Conservation (phyloP, 345 rosid genomes). For the Salix caprea region DNA sequence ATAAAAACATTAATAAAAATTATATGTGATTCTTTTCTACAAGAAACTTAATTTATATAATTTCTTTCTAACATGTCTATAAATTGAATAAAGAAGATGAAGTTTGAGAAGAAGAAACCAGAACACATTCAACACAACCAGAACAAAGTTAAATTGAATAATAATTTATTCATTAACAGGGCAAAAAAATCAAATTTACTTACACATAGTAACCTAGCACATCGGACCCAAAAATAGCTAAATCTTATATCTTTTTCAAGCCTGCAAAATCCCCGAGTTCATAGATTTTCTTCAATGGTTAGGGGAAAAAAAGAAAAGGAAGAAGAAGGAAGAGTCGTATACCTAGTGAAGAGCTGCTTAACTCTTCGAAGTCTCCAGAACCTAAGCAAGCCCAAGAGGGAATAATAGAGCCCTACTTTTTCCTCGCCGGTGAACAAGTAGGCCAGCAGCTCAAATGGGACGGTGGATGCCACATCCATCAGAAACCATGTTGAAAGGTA, state of each 20-base stretch:
- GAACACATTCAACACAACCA: too few relatives aligned
- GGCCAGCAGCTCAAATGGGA: conserved; percentile 68
- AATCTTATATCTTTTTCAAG: conserved; percentile 91
- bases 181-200: conserved; percentile 17
- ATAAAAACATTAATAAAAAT: not conserved
- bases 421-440: conserved; percentile 55
- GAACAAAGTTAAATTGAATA: too few relatives aligned
- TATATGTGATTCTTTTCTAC: not conserved
- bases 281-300: too few relatives aligned
- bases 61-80: too few relatives aligned
- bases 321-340: not conserved
- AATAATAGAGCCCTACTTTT: conserved; percentile 44
- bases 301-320: too few relatives aligned
- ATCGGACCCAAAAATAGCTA: conserved; percentile 76
- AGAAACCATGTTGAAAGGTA: conserved; percentile 85
- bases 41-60: too few relatives aligned
- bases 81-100: too few relatives aligned
- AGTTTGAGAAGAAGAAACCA: too few relatives aligned
- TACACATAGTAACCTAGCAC: conserved; percentile 61
- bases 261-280: conserved; percentile 28
- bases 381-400: conserved; percentile 63
- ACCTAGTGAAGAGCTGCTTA: conserved; percentile 80
- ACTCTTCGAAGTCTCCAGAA: conserved; percentile 84
- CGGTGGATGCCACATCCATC: conserved; percentile 92
- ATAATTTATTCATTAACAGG: not conserved